Conservation (phyloP, 164 flowering plant species). For the Taxillus chinensis region DNA sequence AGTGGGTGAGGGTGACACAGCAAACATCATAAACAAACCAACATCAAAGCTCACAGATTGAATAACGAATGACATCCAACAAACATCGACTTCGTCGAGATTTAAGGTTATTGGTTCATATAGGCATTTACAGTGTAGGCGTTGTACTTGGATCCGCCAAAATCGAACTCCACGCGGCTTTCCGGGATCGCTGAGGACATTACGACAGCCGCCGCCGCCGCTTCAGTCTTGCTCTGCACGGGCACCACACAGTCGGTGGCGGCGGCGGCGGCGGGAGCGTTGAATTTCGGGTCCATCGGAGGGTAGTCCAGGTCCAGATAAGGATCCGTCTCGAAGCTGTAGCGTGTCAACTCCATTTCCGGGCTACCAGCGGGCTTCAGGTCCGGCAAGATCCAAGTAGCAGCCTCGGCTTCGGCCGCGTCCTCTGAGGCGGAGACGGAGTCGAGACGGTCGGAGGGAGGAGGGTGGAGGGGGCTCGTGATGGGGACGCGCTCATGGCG, state of each 20-base stretch:
- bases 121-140: slow-evolving; percentile 9
- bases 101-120: too few species aligned
- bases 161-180: slow-evolving; percentile 40
- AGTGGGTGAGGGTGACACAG: too few species aligned
- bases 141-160: slow-evolving; percentile 32
- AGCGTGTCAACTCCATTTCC: slow-evolving; percentile 37
- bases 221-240: slow-evolving; percentile 21
- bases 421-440: slow-evolving; percentile 16
- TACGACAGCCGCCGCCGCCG: background rate
- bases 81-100: too few species aligned
- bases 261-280: slow-evolving; percentile 6
- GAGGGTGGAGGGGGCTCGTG: background rate
- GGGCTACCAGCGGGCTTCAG: slow-evolving; percentile 27
- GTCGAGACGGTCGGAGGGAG: slow-evolving; percentile 37
- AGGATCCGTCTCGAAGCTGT: slow-evolving; percentile 46
- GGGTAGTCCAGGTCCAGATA: slow-evolving; percentile 63
- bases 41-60: background rate
- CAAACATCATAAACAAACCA: background rate
- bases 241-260: slow-evolving; percentile 76
- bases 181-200: slow-evolving; percentile 7
- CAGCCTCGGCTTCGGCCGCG: slow-evolving; percentile 34
- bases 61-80: too few species aligned
- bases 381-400: slow-evolving; percentile 43
- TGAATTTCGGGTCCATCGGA: background rate
- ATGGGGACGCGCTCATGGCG: slow-evolving; percentile 40